Evolutionary conservation across 768 basidiomycete species (phyloP), one percentile per base, ranked within the genome.

Genomic region (Suillus luteus): DNA sequence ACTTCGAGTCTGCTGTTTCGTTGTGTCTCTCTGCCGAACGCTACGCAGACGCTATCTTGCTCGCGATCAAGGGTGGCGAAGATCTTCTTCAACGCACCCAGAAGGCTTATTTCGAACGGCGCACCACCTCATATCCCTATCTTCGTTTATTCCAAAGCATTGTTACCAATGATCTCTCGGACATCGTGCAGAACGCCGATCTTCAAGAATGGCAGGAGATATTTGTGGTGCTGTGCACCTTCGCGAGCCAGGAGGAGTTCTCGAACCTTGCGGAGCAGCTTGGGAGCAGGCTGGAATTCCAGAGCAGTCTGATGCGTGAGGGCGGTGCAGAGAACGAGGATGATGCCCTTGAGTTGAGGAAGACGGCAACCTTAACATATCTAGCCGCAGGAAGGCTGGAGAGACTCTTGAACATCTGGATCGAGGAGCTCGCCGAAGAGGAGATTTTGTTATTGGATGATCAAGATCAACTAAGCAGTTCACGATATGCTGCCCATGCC

Each of bases 141-240:
- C 86, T 99, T 27, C 91, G 97, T 44, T 84, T 99, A 12, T 93
- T 96, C 85, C 94, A 98, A 73, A 92, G 90, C 14, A 92, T 99
- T 68, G 93, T 96, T 64, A 91, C 90, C 43, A 88, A 95, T 70
- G 97, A 99, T 71, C 85, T 99, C 9, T 83, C 86, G 22, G 97
- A 98, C 73, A 88, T 99, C 59, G 96, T 98, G 10, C 95, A 97
- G 75, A 97, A 98, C 69, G 96, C 96, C 27, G 95, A 99, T 68
- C 74, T 99, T 59, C 81, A 86, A 48, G 95, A 99, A 73, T 99
- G 96, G 96, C 87, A 90, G 64, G 96, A 97, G 76, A 93, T 96
- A 60, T 98, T 99, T 68, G 96, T 96, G 43, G 93, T 99, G 14
- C 75, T 98, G 11, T 98, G 96, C 79, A 98, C 96, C 0, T 99